A percentile compares a stretch with the other conserved stretches of the same genome.
phyloP scores from a whole-genome alignment of 2,329 filamentous ascomycete genomes.

The Nigrospora sphaerica region DNA sequence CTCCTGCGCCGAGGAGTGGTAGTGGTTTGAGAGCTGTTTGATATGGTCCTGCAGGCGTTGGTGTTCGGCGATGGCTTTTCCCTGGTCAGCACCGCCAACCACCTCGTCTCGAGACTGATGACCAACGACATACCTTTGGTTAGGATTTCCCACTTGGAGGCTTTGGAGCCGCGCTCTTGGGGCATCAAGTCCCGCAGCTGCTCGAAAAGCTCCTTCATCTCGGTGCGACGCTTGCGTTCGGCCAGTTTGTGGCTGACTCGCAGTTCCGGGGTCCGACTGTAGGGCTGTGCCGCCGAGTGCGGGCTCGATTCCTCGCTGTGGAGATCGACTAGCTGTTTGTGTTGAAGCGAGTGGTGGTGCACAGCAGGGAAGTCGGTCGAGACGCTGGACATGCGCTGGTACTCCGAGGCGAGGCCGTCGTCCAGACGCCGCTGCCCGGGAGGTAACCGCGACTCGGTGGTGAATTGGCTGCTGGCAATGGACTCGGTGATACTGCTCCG shows the following conservation, averaged over 20 bases:
- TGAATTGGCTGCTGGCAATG: constrained; percentile 72
- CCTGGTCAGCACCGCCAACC: constrained; percentile 10
- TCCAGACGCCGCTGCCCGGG: constrained; percentile 66
- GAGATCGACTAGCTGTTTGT: constrained; percentile 63
- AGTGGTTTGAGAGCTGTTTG: constrained; percentile 38
- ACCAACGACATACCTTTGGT: constrained; percentile 61
- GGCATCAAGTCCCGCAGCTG: constrained; percentile 72
- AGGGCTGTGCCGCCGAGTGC: constrained; percentile 58
- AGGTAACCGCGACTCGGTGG: constrained; percentile 65
- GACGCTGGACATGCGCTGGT: constrained; percentile 38
- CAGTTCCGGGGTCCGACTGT: constrained; percentile 75
- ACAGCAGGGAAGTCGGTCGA: constrained; percentile 50
- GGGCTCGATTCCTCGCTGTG: constrained; percentile 50
- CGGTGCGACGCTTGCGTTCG: constrained; percentile 73
- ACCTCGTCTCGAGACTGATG: not conserved
- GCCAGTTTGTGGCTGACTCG: constrained; percentile 80
- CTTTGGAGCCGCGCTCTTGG: constrained; percentile 74
- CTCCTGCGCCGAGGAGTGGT: constrained; percentile 32
- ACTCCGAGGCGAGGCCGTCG: constrained; percentile 42
- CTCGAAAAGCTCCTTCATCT: constrained; percentile 86
- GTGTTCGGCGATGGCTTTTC: constrained; percentile 53
- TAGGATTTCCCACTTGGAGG: constrained; percentile 84
- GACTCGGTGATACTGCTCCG: constrained; percentile 73
- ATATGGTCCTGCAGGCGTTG: constrained; percentile 45
- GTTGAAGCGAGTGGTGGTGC: constrained; percentile 72